Conservation (phyloP, 805 yeast genomes). For the Candida quercuum region DNA sequence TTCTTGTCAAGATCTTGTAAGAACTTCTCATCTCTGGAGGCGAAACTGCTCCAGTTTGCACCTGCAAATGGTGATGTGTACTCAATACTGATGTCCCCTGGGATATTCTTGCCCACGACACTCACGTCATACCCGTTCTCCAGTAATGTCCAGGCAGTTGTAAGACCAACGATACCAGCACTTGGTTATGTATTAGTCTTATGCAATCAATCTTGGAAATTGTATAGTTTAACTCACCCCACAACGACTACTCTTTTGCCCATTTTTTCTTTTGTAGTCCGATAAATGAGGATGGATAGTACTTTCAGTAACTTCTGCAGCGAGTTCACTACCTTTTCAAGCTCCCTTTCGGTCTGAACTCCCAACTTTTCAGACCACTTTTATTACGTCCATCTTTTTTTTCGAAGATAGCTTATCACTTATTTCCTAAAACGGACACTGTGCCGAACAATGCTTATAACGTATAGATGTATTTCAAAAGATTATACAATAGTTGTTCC, state of each 20-base stretch:
- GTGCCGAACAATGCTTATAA: no score
- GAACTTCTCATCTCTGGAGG: slow-evolving; percentile 30
- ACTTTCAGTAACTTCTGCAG: no score
- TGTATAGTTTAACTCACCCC: slow-evolving; percentile 9
- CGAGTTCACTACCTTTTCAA: no score
- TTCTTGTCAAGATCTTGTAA: slow-evolving; percentile 40
- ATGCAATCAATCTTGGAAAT: neutral
- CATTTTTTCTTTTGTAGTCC: slow-evolving; percentile 1
- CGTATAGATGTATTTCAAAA: no score
- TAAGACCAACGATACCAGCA: slow-evolving; percentile 55
- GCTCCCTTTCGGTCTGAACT: no score
- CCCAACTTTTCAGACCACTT: no score
- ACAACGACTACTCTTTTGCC: slow-evolving; percentile 10
- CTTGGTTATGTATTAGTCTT: no score
- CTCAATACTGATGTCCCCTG: slow-evolving; percentile 49
- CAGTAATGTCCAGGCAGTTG: slow-evolving; percentile 40
- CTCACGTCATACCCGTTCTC: slow-evolving; percentile 36
- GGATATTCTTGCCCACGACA: slow-evolving; percentile 41
- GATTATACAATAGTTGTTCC: no score
- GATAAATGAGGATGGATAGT: no score
- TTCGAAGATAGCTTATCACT: no score
- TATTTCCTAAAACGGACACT: no score
- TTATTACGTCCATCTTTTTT: no score
- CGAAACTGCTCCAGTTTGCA: slow-evolving; percentile 67
- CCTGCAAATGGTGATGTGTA: slow-evolving; percentile 70